These are phyloP conservation scores for Mesembryanthemum crystallinum DNA, from an alignment of 148 eudicot genomes.

Conservation along the genomic window DNA sequence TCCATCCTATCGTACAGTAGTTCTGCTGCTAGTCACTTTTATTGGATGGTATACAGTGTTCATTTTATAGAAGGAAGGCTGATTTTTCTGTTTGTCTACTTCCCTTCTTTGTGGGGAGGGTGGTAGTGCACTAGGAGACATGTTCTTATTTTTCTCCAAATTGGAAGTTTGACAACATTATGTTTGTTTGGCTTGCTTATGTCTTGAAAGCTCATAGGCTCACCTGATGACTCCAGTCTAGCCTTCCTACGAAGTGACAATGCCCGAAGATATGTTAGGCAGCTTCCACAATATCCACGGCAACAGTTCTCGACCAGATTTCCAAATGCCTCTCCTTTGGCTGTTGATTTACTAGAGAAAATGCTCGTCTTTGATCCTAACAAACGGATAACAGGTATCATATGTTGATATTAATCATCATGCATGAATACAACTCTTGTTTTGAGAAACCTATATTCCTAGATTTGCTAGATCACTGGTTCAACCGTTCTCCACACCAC, in stretches of 20 bases:
- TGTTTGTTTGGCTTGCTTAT: conserved; percentile 22
- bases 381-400: conserved; percentile 79
- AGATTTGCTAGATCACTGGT: not conserved
- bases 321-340: conserved; percentile 67
- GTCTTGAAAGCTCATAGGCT: conserved; percentile 72
- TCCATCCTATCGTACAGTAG: not conserved
- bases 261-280: conserved; percentile 82
- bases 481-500: not conserved
- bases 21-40: not conserved
- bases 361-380: conserved; percentile 95
- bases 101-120: not conserved
- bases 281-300: conserved; percentile 77
- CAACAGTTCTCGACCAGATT: conserved; percentile 69
- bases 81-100: not conserved
- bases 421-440: not conserved
- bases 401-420: not conserved
- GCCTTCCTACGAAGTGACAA: conserved; percentile 78
- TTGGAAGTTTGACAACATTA: conserved; percentile 14
- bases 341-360: conserved; percentile 81
- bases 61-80: not conserved
- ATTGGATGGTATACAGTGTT: no score
- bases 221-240: conserved; percentile 90
- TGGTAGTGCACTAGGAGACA: not conserved
- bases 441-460: not conserved
- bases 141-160: not conserved